These are phyloP conservation scores for Dioscorea dumetorum DNA, from an alignment of 106 monocot genomes.

Conservation along the genomic window DNA sequence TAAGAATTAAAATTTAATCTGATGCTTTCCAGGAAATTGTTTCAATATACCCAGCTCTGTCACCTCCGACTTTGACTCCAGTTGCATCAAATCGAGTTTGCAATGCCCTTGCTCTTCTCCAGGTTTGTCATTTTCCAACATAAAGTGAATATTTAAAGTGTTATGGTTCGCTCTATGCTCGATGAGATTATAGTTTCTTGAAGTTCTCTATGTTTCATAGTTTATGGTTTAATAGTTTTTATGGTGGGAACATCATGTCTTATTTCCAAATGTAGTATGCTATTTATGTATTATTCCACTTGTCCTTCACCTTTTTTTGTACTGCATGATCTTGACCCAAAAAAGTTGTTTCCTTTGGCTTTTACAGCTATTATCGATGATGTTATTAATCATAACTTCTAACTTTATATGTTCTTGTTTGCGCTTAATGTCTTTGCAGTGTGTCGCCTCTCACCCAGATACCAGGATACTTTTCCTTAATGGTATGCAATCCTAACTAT, in stretches of 20 bases:
- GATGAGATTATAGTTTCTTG: background rate
- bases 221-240: background rate
- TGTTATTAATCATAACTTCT: no score
- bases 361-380: no score
- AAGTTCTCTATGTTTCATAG: background rate
- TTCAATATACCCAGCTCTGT: slow-evolving; percentile 88
- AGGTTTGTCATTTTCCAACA: slow-evolving; percentile 29
- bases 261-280: background rate
- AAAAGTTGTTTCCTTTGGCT: no score
- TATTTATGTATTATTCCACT: background rate
- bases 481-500: slow-evolving; percentile 24
- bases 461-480: slow-evolving; percentile 73
- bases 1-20: no score
- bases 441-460: slow-evolving; percentile 78
- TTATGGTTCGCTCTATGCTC: no score
- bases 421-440: slow-evolving; percentile 28
- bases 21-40: slow-evolving; percentile 71
- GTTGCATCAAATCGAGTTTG: slow-evolving; percentile 96
- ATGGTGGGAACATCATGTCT: background rate
- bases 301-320: background rate
- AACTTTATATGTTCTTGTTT: no score
- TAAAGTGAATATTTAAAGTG: no score
- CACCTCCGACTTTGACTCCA: slow-evolving; percentile 90
- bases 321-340: background rate
- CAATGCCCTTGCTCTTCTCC: slow-evolving; percentile 99